Evolutionary conservation across 2,329 filamentous ascomycete genomes (phyloP), one percentile per base, ranked within the genome.

Genomic region (Paraphaeosphaeria minitans): DNA sequence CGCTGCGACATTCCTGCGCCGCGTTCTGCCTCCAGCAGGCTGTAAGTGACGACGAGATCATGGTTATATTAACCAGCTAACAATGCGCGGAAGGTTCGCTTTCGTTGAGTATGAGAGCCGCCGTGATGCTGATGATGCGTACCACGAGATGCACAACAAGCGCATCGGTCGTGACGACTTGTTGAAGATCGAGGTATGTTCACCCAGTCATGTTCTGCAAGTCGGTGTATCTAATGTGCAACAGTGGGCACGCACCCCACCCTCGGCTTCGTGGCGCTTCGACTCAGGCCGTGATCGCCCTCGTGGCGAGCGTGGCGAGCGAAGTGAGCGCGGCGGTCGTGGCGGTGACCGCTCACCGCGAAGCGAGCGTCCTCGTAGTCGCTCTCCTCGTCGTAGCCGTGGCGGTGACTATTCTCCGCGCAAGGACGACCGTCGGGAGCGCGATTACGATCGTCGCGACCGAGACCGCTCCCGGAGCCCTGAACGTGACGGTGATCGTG

Each of bases 81-180:
- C 61, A 52, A 60, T 61, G 72, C 61, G 54, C 60, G 62, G 71
- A 64, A 88, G 95, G 68, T 99, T 99, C 78, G 95, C 95, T 39
- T 99, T 99, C 78, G 95, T 99, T 66, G 95, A 99, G 81, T 99
- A 99, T 79, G 95, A 99, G 83, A 96, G 93, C 79, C 92, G 94
- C 72, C 93, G 95, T 70, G 95, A 99, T 84, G 93, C 95, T 65
- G 95, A 99, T 79, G 95, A 99, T 82, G 95, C 95, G 49, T 99
- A 99, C 78, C 92, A 99, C 79, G 95, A 99, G 82, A 99, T 99
- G 95, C 95, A 99, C 77, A 98, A 98, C 84, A 97, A 97, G 87
- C 92, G 94, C 67, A 93, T 99, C 70, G 93, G 93, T 49, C 90
- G 94, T 63, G 95, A 99, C 75, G 95, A 99, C 73, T 82, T 97